Conservation (phyloP, 805 yeast genomes). For the Torulaspora delbrueckii region DNA sequence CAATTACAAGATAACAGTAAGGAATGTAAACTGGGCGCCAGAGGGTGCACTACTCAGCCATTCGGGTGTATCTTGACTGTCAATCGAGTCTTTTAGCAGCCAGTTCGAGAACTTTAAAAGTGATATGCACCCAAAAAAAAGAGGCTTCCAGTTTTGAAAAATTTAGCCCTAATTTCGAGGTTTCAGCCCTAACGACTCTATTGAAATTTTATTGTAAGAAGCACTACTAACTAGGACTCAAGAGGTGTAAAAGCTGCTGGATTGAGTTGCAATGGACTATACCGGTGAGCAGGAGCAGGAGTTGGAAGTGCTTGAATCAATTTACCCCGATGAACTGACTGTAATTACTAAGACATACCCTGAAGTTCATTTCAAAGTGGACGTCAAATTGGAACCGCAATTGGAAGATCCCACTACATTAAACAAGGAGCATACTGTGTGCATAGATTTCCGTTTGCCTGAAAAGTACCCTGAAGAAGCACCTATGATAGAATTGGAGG, state of each 20-base stretch:
- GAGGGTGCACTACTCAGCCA: conserved; percentile 2
- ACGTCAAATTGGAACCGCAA: conserved; percentile 51
- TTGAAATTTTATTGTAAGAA: too few species aligned
- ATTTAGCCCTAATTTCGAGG: neutral
- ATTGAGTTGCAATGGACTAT: conserved; percentile 51
- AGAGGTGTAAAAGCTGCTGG: neutral
- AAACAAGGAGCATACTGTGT: conserved; percentile 51
- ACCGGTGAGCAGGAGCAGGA: conserved; percentile 85
- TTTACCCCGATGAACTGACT: conserved; percentile 81
- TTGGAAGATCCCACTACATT: conserved; percentile 35
- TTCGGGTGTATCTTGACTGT: neutral
- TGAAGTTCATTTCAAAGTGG: conserved; percentile 37
- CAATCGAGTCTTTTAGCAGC: neutral
- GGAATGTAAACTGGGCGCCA: neutral
- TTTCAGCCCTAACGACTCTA: neutral
- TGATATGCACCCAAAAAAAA: conserved; percentile 6
- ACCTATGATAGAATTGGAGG: conserved; percentile 50
- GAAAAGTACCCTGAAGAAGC: conserved; percentile 75
- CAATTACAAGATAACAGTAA: too few species aligned
- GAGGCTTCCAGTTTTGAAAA: neutral
- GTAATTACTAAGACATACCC: conserved; percentile 47
- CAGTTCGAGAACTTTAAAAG: neutral
- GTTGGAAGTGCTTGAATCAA: conserved; percentile 80
- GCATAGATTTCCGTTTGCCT: conserved; percentile 66
- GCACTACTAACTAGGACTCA: too few species aligned